These are phyloP conservation scores for Clonostachys chloroleuca DNA, from an alignment of 2,329 filamentous ascomycete genomes.

Conservation along the genomic window DNA sequence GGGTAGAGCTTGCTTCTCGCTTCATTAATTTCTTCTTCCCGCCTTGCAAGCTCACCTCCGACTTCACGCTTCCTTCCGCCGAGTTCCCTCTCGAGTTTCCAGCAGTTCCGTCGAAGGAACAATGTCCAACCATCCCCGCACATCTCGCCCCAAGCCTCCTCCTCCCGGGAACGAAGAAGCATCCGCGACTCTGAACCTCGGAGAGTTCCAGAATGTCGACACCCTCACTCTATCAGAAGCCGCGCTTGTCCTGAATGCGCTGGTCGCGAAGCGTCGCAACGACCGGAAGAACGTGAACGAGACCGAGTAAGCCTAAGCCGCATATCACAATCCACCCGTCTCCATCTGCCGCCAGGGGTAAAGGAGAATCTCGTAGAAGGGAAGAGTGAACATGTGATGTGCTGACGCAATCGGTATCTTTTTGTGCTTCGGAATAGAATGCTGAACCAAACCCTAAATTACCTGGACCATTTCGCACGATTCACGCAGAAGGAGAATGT, in stretches of 20 bases:
- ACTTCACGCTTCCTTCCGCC: background rate
- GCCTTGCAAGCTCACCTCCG: background rate
- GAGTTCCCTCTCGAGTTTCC: background rate
- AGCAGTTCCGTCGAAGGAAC: background rate
- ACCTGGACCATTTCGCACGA: slow-evolving; percentile 89
- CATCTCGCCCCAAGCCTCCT: slow-evolving; percentile 64
- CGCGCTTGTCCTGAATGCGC: slow-evolving; percentile 84
- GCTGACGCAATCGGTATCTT: background rate
- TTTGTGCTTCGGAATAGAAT: slow-evolving; percentile 43
- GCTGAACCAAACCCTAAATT: slow-evolving; percentile 82
- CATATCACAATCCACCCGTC: too few relatives aligned
- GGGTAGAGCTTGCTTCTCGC: too few relatives aligned
- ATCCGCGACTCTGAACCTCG: slow-evolving; percentile 73
- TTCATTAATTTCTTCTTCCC: background rate
- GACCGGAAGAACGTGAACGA: slow-evolving; percentile 80
- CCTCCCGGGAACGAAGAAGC: slow-evolving; percentile 85
- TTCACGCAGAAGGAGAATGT: slow-evolving; percentile 96
- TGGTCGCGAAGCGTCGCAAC: slow-evolving; percentile 74
- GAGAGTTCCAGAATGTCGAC: slow-evolving; percentile 89
- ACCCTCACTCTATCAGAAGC: slow-evolving; percentile 91
- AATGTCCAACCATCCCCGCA: slow-evolving; percentile 31
- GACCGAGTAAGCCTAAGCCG: slow-evolving; percentile 61
- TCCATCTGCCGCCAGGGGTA: too few relatives aligned
- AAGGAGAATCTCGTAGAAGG: too few relatives aligned
- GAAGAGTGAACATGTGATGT: too few relatives aligned